Evolutionary conservation across 2,329 filamentous ascomycete species (phyloP).

Genomic region (Trichoderma breve): DNA sequence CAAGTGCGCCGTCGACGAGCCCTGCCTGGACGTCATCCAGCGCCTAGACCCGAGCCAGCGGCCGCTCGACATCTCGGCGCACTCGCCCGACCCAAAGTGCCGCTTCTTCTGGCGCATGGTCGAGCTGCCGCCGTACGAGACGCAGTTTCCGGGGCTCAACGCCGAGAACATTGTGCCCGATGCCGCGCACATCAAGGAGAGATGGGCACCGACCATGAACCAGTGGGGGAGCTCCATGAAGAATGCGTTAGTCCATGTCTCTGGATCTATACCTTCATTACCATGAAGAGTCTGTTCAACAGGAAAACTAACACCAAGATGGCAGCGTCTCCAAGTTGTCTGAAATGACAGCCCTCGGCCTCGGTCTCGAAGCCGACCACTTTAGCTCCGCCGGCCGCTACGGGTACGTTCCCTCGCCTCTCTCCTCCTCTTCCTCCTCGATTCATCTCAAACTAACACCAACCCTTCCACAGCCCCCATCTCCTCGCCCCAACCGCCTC

Average conservation of each 20-base stretch:
- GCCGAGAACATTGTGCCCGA: constrained; percentile 54
- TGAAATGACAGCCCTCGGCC: constrained; percentile 57
- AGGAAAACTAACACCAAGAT: not conserved
- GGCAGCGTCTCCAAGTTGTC: constrained; percentile 54
- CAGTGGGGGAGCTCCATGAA: constrained; percentile 61
- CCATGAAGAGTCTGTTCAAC: not conserved
- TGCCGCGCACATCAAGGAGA: constrained; percentile 45
- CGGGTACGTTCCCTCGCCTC: constrained; percentile 39
- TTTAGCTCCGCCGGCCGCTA: constrained; percentile 57
- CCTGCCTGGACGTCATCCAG: constrained; percentile 56
- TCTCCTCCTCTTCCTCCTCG: not conserved
- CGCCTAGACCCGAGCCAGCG: constrained; percentile 54
- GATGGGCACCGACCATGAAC: constrained; percentile 56
- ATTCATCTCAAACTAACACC: not conserved
- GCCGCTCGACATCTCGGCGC: constrained; percentile 56
- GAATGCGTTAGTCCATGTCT: constrained; percentile 43
- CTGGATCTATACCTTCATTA: not conserved
- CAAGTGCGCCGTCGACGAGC: constrained; percentile 61
- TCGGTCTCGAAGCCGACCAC: constrained; percentile 51
- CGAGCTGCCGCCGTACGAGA: constrained; percentile 52
- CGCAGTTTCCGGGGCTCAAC: constrained; percentile 55
- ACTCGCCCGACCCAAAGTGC: constrained; percentile 60
- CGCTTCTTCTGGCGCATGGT: constrained; percentile 63
- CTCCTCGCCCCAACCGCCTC: constrained; percentile 61
- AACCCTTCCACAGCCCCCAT: constrained; percentile 46